Evolutionary conservation across 805 yeast species (phyloP), one percentile per base, ranked within the genome.

Genomic region (Kregervanrija fluxuum): DNA sequence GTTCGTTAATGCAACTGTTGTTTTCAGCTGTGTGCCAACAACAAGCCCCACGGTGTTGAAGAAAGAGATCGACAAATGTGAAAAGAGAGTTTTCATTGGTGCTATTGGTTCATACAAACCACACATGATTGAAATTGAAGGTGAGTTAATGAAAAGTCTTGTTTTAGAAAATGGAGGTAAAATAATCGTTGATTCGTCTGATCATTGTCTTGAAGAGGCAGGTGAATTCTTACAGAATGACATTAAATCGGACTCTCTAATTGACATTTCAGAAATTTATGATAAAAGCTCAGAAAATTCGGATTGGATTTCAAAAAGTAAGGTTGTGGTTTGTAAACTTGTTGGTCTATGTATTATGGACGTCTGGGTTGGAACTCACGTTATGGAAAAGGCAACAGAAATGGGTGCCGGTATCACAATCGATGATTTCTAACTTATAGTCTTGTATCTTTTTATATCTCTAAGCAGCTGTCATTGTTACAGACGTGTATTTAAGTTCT

Each of bases 331-430:
- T 2, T 70, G 66, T 42, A 81, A 80, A 54, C 59, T 80, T 15
- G 86, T 80, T 6, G 86, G 87, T 0, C 60, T 80, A 35, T 74
- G 82, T 42, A 73, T 79, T 28, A 80, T 81, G 85, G 86, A 81
- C 54, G 65, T 79, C 4, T 61, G 73, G 28, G 70, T 78, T 10
- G 85, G 78, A 1, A 64, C 70, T 30, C 59, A 62, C 17, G 57
- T 79, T 28, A 49, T 74, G 32, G 48, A 59, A 2, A 48, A 46
- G 33, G 68, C 71, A 11, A 49, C 42, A 11, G 30, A 41, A n/a
- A 32, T 38, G 30, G 48, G 52, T 4, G 13, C 63, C n/a, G 75
- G 74, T 9, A 32, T 54, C 3, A 60, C 51, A 1, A 51, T 64
- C 11, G 59, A 51, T 3, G 63, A 64, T 5, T 66, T 67, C 45